Evolutionary conservation across 2,329 filamentous ascomycete genomes (phyloP), one percentile per base, ranked within the genome.

Genomic region (Apiospora sp.): DNA sequence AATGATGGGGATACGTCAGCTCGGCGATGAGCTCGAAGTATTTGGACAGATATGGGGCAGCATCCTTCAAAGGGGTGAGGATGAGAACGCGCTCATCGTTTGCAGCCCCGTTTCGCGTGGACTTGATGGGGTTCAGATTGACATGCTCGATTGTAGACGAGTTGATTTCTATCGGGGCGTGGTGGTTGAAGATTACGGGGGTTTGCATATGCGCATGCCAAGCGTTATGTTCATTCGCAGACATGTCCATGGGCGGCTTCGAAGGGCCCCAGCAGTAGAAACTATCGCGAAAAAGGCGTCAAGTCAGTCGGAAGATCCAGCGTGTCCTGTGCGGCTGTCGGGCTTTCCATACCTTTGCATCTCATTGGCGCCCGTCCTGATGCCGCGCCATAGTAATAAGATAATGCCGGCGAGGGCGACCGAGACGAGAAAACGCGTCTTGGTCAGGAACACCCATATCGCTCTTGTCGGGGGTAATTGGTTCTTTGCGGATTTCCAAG

Each of bases 241-340:
- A 91, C 94, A 99, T 98, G 76, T 96, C 91, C 91, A 97, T 97
- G 71, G 96, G 96, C n/a, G 96, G 91, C 86, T 97, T 98, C 34
- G 93, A 91, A 19, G 96, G 96, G 16, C 96, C 96, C 89, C 95
- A 98, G 87, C 96, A 99, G 85, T 98, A 97, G 84, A 97, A 98
- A 84, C 96, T 98, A 80, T 75, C 75, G 49, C 73, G 51, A 70
- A 48, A 48, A 44, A 72, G 72, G 70, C 46, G 58, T 44, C 34
- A 73, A 34, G 76, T 80, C 72, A 80, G 75, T 44, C 48, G 24
- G 4, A 19, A 10, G 34, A 37, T 43, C n/a, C 34, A 51, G 48
- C 14, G 12, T 43, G 46, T 24, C n/a, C 8, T 54, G 58, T 6
- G 19, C 30, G 41, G 5, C 34, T 41, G 22, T 34, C 16, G 34